phyloP scores from a whole-genome alignment of 768 basidiomycete genomes.

The Russula foetens region DNA sequence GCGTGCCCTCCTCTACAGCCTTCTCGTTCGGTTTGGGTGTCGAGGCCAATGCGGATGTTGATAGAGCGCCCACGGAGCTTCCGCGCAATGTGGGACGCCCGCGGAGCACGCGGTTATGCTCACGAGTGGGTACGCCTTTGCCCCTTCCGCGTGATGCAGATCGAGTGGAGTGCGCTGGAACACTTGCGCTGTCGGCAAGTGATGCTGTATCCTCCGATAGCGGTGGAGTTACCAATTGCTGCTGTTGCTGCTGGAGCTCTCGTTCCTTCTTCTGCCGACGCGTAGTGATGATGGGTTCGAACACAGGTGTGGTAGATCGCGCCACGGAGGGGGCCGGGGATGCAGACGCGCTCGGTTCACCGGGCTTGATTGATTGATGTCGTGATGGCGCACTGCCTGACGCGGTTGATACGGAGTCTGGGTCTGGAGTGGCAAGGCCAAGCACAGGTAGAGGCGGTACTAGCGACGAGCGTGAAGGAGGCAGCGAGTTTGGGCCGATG shows the following conservation, averaged over 20 bases:
- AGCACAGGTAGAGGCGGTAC: neutral
- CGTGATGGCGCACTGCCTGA: slow-evolving; percentile 9
- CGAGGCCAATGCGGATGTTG: neutral
- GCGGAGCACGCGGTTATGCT: slow-evolving; percentile 15
- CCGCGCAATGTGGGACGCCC: slow-evolving; percentile 16
- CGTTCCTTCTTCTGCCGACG: slow-evolving; percentile 43
- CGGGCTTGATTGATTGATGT: slow-evolving; percentile 7
- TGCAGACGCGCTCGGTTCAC: slow-evolving; percentile 17
- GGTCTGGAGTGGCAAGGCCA: slow-evolving; percentile 13
- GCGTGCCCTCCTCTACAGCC: slow-evolving; percentile 3
- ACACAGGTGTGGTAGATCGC: slow-evolving; percentile 25
- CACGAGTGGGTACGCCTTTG: neutral
- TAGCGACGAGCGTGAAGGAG: slow-evolving; percentile 12
- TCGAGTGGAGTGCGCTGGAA: slow-evolving; percentile 22
- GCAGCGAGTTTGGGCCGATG: neutral
- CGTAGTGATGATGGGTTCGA: slow-evolving; percentile 52
- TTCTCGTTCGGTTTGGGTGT: slow-evolving; percentile 14
- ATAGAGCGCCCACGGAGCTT: slow-evolving; percentile 1
- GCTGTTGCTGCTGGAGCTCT: slow-evolving; percentile 27
- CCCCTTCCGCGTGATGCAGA: slow-evolving; percentile 21
- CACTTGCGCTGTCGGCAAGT: slow-evolving; percentile 24
- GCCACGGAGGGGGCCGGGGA: slow-evolving; percentile 22
- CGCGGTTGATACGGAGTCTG: neutral
- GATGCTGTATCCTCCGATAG: slow-evolving; percentile 38
- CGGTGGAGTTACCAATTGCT: slow-evolving; percentile 42